Evolutionary conservation across 148 eudicot genomes (phyloP).

Genomic region (Simmondsia chinensis): DNA sequence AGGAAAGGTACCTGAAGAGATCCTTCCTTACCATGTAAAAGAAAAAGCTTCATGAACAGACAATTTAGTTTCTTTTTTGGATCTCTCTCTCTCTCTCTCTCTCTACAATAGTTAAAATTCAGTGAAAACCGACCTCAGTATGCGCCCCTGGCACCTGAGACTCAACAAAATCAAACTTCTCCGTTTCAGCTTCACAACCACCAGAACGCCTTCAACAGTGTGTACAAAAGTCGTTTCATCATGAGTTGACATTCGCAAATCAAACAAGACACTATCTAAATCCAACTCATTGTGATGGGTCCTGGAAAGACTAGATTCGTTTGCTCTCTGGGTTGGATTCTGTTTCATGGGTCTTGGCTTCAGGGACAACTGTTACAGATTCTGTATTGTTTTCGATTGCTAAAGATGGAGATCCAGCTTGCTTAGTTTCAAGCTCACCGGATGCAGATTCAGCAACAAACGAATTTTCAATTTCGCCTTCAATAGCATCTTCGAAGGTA

Average conservation of each 20-base stretch:
- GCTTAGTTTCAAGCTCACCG: conserved; percentile 16
- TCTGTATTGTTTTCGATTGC: conserved; percentile 8
- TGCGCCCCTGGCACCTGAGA: neutral
- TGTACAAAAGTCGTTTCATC: neutral
- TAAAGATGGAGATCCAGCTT: conserved; percentile 4
- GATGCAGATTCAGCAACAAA: conserved; percentile 8
- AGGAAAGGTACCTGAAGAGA: no score
- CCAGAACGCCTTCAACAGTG: conserved; percentile 1
- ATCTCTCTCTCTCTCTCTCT: neutral
- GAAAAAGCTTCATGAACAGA: conserved; percentile 3
- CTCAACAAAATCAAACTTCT: neutral
- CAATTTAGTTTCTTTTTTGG: neutral
- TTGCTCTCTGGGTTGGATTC: conserved; percentile 2
- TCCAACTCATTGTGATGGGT: neutral
- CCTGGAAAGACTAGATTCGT: neutral
- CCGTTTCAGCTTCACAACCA: neutral
- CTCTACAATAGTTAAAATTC: neutral
- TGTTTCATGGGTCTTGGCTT: neutral
- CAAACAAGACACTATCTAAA: neutral
- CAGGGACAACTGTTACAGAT: neutral
- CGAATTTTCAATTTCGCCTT: conserved; percentile 15
- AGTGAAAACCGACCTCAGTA: conserved; percentile 5
- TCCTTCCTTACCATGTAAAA: no score
- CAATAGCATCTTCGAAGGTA: conserved; percentile 16
- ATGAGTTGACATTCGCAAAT: neutral